Conservation (phyloP, 768 basidiomycete genomes). For the Russula vinacea region DNA sequence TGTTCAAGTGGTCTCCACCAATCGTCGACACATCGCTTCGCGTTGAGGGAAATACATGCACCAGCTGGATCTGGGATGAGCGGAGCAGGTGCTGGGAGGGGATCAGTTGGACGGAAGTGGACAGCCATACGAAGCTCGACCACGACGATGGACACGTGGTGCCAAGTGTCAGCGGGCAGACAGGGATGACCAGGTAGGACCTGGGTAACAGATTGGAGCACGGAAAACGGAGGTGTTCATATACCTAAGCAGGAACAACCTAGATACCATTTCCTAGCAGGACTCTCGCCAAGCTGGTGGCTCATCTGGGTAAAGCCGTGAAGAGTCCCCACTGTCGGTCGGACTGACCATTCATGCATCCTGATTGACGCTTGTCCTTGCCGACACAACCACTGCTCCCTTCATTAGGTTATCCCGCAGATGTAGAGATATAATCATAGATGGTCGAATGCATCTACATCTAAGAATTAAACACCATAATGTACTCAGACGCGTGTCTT, state of each 20-base stretch:
- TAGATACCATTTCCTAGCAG: too few species aligned
- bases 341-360: not conserved
- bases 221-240: constrained; percentile 14
- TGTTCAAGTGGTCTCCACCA: constrained; percentile 1
- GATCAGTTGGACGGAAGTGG: constrained; percentile 1
- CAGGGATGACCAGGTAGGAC: constrained; percentile 16
- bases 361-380: constrained; percentile 16
- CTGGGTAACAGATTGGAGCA: constrained; percentile 18
- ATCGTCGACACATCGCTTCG: constrained; percentile 10
- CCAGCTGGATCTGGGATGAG: not conserved
- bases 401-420: constrained; percentile 17
- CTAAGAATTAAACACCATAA: constrained; percentile 45
- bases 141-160: constrained; percentile 13
- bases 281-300: constrained; percentile 25
- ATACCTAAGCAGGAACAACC: constrained; percentile 30
- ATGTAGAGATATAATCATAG: constrained; percentile 21
- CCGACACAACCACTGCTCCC: too few species aligned
- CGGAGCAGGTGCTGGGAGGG: constrained; percentile 5
- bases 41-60: constrained; percentile 14
- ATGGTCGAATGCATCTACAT: constrained; percentile 32
- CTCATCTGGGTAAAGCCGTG: constrained; percentile 23
- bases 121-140: constrained; percentile 19
- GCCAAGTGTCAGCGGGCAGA: constrained; percentile 18
- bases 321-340: constrained; percentile 7
- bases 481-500: constrained; percentile 78